Evolutionary conservation across 2,329 filamentous ascomycete genomes (phyloP), one percentile per base, ranked within the genome.

Genomic region (Ophiocordyceps australis): DNA sequence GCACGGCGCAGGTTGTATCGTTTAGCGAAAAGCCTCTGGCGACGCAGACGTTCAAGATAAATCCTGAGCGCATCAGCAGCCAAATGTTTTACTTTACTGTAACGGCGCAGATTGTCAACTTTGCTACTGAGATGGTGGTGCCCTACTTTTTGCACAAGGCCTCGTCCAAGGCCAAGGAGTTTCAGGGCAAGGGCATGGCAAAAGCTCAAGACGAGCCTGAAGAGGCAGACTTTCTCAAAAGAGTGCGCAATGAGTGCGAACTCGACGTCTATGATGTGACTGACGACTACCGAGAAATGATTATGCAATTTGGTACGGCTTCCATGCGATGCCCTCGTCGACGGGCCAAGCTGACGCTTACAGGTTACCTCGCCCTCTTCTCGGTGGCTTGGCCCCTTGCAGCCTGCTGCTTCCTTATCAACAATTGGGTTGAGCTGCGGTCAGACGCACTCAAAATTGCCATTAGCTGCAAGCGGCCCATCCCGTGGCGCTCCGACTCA

Each of bases 31-130:
- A 82, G 42, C 65, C 80, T 27, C 52, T 81, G 16, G 59, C 67
- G 15, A 66, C 62, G 5, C 52, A 57, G 26, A 59, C 65, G 14
- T 98, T 94, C 47, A 61, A 72, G 27, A 79, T 94, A 50, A 83
- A 95, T 42, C 76, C 82, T 0, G 64, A 74, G 35, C 66, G 89
- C 11, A 69, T 95, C 19, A 78, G 75, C 38, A 79, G 83, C 38
- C 86, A 95, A 47, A 81, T 94, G 46, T 89, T 94, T 34, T 95
- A 92, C 54, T 89, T 92, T 34, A 92, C 86, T 0, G 80, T 95
- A 17, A 94, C 86, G 0, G 86, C 83, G 0, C 86, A 94, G 44
- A 66, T 94, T 20, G 75, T 98, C 38, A 89, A 79, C 43, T 75
- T 94, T 28, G 72, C 65, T 9, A 72, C 86, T 32, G 89, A 98